phyloP scores from a whole-genome alignment of 305 asterid species.

The Lippia alba region DNA sequence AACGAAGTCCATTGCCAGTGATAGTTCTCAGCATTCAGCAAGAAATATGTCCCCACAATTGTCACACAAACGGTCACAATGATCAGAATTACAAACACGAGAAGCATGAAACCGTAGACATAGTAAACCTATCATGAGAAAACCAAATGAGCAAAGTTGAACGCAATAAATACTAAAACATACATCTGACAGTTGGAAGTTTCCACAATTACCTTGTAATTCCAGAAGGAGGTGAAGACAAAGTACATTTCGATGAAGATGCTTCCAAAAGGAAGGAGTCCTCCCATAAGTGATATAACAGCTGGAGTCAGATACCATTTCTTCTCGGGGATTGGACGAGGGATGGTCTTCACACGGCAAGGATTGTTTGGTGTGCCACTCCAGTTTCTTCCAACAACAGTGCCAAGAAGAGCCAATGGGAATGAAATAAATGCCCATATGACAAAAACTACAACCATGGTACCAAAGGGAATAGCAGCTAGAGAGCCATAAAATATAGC shows the following conservation, averaged over 20 bases:
- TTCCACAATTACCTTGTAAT: conserved; percentile 60
- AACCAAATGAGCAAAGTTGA: conserved; percentile 14
- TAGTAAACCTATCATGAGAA: conserved; percentile 63
- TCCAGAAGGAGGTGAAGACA: conserved; percentile 83
- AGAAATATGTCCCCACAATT: conserved; percentile 75
- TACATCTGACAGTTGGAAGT: background rate
- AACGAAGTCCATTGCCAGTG: conserved; percentile 90
- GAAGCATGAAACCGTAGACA: conserved; percentile 82
- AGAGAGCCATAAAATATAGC: conserved; percentile 77
- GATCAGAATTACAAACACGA: conserved; percentile 72
- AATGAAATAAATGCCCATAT: conserved; percentile 80
- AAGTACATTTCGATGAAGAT: conserved; percentile 81
- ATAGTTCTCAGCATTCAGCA: conserved; percentile 82
- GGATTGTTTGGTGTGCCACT: conserved; percentile 79
- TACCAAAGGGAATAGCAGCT: conserved; percentile 76
- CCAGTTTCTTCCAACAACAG: conserved; percentile 80
- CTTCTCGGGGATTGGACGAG: conserved; percentile 89
- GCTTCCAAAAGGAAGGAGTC: conserved; percentile 80
- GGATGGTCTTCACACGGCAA: conserved; percentile 82
- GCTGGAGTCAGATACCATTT: conserved; percentile 81
- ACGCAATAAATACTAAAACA: too few species aligned
- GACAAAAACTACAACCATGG: conserved; percentile 70
- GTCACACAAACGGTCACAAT: conserved; percentile 80
- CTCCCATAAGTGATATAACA: conserved; percentile 72
- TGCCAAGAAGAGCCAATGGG: conserved; percentile 78